A percentile compares a stretch with the other conserved stretches of the same genome.
Evolutionary conservation across 2,329 filamentous ascomycete genomes (phyloP).

Genomic region (Aureobasidium subglaciale): DNA sequence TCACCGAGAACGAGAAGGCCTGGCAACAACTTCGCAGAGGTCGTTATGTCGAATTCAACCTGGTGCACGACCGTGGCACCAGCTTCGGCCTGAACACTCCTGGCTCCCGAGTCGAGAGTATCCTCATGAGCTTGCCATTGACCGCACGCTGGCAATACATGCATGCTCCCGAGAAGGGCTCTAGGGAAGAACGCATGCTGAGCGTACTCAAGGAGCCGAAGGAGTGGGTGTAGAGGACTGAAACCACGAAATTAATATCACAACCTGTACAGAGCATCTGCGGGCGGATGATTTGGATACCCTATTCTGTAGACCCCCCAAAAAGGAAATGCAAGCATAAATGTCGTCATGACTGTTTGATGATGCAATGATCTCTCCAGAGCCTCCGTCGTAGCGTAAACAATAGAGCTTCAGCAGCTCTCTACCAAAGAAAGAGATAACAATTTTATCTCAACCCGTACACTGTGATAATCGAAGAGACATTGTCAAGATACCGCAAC

Average conservation of each 20-base stretch:
- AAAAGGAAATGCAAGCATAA: not conserved
- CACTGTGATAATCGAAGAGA: too few species aligned
- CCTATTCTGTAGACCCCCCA: not conserved
- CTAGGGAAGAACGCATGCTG: conserved; percentile 71
- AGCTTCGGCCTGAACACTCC: conserved; percentile 91
- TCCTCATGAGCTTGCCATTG: conserved; percentile 90
- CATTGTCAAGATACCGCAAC: not conserved
- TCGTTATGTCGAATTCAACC: conserved; percentile 97
- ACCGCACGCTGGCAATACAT: conserved; percentile 96
- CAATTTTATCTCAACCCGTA: too few species aligned
- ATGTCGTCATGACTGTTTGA: conserved; percentile 12
- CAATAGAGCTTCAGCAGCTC: not conserved
- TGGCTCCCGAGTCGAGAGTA: conserved; percentile 86
- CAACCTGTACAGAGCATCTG: conserved; percentile 12
- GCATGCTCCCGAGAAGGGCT: conserved; percentile 72
- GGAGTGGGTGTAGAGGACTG: conserved; percentile 49
- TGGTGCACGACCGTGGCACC: conserved; percentile 93
- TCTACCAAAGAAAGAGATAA: too few species aligned
- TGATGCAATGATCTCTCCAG: not conserved
- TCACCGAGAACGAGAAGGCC: conserved; percentile 74
- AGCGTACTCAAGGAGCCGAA: conserved; percentile 59
- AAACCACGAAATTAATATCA: not conserved
- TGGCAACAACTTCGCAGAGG: conserved; percentile 95
- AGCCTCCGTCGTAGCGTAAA: not conserved
- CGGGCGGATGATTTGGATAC: conserved; percentile 9